These are phyloP conservation scores for Solanum corneliomulleri DNA, from an alignment of 257 asterid genomes.

Conservation along the genomic window DNA sequence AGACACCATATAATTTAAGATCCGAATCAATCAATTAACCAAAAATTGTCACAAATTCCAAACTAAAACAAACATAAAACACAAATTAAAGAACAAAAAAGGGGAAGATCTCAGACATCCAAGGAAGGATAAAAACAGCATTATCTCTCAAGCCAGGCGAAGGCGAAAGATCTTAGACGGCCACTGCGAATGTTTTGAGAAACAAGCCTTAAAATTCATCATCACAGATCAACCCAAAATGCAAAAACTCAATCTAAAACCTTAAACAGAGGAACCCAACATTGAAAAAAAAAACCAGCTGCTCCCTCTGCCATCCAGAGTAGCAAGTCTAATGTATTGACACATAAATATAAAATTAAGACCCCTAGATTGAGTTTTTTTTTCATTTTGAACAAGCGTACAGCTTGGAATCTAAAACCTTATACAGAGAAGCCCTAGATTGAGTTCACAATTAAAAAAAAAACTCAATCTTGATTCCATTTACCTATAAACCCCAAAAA, in stretches of 20 bases:
- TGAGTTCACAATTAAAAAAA: neutral
- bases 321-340: no score
- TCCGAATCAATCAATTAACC: neutral
- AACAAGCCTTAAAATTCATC: slow-evolving; percentile 51
- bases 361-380: no score
- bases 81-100: neutral
- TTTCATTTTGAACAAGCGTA: no score
- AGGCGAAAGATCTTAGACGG: slow-evolving; percentile 67
- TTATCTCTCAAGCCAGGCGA: slow-evolving; percentile 69
- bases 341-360: no score
- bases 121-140: slow-evolving; percentile 70
- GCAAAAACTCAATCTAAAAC: neutral
- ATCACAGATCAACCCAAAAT: slow-evolving; percentile 15
- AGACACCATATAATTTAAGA: neutral
- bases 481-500: neutral
- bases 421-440: neutral
- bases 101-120: slow-evolving; percentile 51
- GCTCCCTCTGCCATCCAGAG: no score
- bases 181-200: slow-evolving; percentile 74
- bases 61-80: neutral
- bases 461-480: neutral
- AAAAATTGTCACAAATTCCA: neutral
- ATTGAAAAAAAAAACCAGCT: neutral
- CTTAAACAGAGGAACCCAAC: neutral
- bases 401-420: neutral